These are phyloP conservation scores for Dothideomycetes sp. DNA, from an alignment of 2,329 filamentous ascomycete species.

Conservation along the genomic window DNA sequence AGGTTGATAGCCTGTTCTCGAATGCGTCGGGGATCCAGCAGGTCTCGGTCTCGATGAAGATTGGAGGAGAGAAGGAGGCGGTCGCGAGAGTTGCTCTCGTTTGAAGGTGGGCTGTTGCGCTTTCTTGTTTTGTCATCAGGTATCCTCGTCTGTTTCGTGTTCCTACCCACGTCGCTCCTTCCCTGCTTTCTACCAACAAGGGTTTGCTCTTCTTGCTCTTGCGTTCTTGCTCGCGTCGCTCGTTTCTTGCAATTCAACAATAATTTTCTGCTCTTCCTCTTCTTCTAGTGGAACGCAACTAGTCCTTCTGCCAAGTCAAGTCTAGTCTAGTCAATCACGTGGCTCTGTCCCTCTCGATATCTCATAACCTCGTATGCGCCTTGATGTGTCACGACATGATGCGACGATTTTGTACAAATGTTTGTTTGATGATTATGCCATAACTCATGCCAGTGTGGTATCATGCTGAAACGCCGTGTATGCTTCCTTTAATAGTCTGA, in stretches of 20 bases:
- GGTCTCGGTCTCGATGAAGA: conserved; percentile 4
- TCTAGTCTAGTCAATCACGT: not conserved
- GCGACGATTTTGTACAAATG: too few relatives aligned
- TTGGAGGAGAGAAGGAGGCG: conserved; percentile 8
- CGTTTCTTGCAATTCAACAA: not conserved
- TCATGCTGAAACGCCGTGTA: conserved; percentile 13
- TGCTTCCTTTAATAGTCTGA: conserved; percentile 4
- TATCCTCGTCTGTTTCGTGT: too few relatives aligned
- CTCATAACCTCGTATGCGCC: too few relatives aligned
- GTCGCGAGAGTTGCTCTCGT: conserved; percentile 2
- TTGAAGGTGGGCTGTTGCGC: conserved; percentile 1
- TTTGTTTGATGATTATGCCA: conserved; percentile 1
- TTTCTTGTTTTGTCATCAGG: not conserved
- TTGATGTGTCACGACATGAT: too few relatives aligned
- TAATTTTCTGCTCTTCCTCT: not conserved
- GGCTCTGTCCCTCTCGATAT: not conserved
- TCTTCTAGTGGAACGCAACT: not conserved
- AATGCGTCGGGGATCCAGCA: not conserved
- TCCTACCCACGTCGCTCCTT: not conserved
- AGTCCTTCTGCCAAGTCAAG: not conserved
- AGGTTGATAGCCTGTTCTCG: conserved; percentile 10
- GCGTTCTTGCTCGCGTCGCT: too few relatives aligned
- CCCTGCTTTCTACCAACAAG: too few relatives aligned
- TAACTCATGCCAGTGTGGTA: conserved; percentile 12
- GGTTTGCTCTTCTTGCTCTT: too few relatives aligned